Conservation (phyloP, 2,329 filamentous ascomycete genomes). For the Aspergillus chevalieri region DNA sequence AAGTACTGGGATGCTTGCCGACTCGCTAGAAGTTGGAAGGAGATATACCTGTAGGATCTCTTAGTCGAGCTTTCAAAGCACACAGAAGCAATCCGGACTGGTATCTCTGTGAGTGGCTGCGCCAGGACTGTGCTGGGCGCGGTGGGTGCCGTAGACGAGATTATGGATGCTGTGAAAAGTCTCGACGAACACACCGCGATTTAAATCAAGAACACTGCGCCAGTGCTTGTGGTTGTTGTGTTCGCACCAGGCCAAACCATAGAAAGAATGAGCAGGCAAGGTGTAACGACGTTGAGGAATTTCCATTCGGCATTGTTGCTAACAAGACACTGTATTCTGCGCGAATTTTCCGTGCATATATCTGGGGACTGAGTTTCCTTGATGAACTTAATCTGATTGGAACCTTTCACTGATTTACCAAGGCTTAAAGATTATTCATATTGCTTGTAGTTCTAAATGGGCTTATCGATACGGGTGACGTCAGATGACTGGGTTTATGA, state of each 20-base stretch:
- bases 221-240: not conserved
- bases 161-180: slow-evolving; percentile 3
- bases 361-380: not conserved
- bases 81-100: not conserved
- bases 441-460: too few species aligned
- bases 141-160: slow-evolving; percentile 7
- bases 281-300: not conserved
- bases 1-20: not conserved
- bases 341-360: not conserved
- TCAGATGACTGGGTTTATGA: too few species aligned
- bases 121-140: slow-evolving; percentile 2
- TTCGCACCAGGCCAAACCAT: not conserved
- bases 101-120: not conserved
- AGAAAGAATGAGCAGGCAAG: not conserved
- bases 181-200: not conserved
- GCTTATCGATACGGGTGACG: too few species aligned
- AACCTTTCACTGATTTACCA: not conserved
- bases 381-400: not conserved
- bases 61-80: not conserved
- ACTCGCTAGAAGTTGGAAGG: not conserved
- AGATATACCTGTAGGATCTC: not conserved
- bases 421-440: too few species aligned
- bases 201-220: not conserved
- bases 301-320: not conserved
- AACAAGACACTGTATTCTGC: not conserved